A percentile compares a stretch with the other conserved stretches of the same genome.
Conservation (phyloP, 345 rosid species). For the Populus ilicifolia region DNA sequence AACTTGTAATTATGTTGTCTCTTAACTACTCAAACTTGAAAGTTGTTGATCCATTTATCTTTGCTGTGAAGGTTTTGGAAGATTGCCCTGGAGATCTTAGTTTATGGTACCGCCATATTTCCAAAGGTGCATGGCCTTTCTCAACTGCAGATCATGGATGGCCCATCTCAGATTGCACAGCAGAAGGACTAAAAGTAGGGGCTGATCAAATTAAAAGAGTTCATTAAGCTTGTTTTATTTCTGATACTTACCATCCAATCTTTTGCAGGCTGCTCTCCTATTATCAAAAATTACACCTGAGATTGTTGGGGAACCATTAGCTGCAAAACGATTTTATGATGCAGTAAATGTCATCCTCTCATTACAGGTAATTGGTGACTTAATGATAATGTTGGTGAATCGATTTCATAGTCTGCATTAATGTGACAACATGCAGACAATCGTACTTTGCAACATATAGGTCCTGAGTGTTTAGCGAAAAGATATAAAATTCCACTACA, state of each 20-base stretch:
- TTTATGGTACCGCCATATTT: constrained; percentile 90
- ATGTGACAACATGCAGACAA: neutral
- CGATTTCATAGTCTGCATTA: neutral
- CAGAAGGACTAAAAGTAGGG: constrained; percentile 88
- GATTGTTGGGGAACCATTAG: constrained; percentile 76
- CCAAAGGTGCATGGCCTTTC: constrained; percentile 99
- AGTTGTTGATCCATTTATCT: constrained; percentile 12
- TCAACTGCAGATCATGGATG: constrained; percentile 97
- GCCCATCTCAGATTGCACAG: constrained; percentile 95
- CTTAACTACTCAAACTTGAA: neutral
- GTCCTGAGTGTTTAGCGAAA: neutral
- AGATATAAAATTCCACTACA: neutral
- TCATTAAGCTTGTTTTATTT: constrained; percentile 12
- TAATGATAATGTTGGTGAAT: neutral
- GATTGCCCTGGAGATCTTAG: constrained; percentile 82
- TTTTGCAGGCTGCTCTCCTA: constrained; percentile 60
- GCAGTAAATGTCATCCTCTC: constrained; percentile 88
- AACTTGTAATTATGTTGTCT: neutral
- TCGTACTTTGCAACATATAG: neutral
- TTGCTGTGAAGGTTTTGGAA: constrained; percentile 56
- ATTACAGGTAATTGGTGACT: constrained; percentile 54
- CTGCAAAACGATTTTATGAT: constrained; percentile 56
- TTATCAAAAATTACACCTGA: constrained; percentile 67
- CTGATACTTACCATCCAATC: neutral
- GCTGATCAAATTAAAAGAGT: neutral